Evolutionary conservation across 106 monocot species (phyloP).

Genomic region (Dendrobium chrysotoxum): DNA sequence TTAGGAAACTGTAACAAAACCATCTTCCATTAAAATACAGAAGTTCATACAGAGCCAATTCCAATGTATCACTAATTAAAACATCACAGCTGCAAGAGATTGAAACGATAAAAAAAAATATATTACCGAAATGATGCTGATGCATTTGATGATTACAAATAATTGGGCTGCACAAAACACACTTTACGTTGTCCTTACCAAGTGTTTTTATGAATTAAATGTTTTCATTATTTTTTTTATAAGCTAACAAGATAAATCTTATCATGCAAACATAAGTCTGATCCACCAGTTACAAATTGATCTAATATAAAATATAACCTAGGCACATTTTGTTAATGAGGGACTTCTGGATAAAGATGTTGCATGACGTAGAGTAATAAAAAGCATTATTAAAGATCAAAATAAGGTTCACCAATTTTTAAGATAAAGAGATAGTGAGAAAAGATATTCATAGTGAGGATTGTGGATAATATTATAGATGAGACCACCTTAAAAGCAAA

Average conservation of each 20-base stretch:
- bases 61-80: background rate
- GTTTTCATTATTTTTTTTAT: too few relatives aligned
- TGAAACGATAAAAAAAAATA: background rate
- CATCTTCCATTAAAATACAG: background rate
- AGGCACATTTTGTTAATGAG: background rate
- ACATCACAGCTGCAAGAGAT: background rate
- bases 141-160: background rate
- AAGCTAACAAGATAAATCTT: too few relatives aligned
- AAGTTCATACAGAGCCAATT: background rate
- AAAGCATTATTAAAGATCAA: background rate
- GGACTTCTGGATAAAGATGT: background rate
- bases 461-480: background rate
- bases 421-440: background rate
- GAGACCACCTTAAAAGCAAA: background rate
- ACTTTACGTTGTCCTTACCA: background rate
- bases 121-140: background rate
- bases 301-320: background rate
- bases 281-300: background rate
- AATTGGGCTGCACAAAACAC: background rate
- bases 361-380: background rate
- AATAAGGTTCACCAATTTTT: background rate
- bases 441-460: background rate
- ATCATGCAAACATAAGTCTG: too few relatives aligned
- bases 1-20: background rate
- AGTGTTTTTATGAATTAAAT: background rate